Percentiles rank a stretch among this genome's conserved stretches.
These are phyloP conservation scores for Vitis hybrid DNA, from an alignment of 177 flowering plant genomes.

Conservation along the genomic window DNA sequence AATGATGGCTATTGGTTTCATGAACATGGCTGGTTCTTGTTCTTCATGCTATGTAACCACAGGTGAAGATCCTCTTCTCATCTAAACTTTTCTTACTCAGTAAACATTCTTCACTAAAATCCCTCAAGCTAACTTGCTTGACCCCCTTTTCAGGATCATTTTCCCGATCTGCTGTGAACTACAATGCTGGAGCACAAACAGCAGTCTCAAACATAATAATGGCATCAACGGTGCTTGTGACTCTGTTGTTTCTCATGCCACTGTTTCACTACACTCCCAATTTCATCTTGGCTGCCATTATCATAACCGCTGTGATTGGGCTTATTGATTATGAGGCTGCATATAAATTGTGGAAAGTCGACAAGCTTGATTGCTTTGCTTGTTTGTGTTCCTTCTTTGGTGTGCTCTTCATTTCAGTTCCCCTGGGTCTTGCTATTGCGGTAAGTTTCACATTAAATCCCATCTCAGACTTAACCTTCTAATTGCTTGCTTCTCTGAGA, in stretches of 20 bases:
- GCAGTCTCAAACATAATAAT: conserved; percentile 64
- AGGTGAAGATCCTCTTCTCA: conserved; percentile 26
- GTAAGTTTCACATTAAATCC: conserved; percentile 25
- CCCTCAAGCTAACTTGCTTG: neutral
- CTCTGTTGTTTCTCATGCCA: conserved; percentile 72
- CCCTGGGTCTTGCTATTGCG: conserved; percentile 60
- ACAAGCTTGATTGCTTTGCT: conserved; percentile 67
- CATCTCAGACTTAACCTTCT: too few species aligned
- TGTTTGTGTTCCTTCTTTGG: conserved; percentile 68
- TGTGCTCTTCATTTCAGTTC: conserved; percentile 73
- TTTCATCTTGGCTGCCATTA: conserved; percentile 62
- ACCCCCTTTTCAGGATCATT: conserved; percentile 54
- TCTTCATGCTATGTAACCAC: conserved; percentile 74
- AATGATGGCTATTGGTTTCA: conserved; percentile 77
- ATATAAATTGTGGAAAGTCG: conserved; percentile 53
- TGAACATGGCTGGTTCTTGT: conserved; percentile 77
- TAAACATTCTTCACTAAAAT: neutral
- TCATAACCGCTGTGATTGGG: conserved; percentile 69
- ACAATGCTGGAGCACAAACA: conserved; percentile 70
- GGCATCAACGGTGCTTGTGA: conserved; percentile 63
- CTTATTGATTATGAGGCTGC: conserved; percentile 60
- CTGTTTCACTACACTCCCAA: conserved; percentile 68
- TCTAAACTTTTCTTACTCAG: neutral
- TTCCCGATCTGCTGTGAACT: conserved; percentile 71
- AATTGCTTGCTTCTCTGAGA: too few species aligned